phyloP scores from a whole-genome alignment of 371 early-diverging fungal genomes.

The Synchytrium microbalum region DNA sequence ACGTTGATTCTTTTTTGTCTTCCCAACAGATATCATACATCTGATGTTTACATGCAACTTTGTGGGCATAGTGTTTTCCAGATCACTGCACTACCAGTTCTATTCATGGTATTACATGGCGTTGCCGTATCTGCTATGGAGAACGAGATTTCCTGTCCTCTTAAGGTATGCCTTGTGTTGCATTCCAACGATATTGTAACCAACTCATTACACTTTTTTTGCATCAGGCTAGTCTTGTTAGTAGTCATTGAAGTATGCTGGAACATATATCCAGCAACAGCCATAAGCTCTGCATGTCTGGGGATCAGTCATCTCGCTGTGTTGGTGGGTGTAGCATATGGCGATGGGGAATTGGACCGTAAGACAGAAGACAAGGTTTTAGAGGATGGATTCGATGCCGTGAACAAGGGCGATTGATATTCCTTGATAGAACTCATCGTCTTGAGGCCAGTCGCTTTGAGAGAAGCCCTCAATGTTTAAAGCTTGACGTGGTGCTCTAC shows the following conservation, averaged over 20 bases:
- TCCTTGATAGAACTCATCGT: background rate
- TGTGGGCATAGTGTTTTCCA: constrained; percentile 78
- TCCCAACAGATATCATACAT: constrained; percentile 46
- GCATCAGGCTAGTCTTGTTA: constrained; percentile 27
- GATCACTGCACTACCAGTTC: constrained; percentile 91
- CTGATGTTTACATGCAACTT: constrained; percentile 75
- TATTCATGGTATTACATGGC: constrained; percentile 88
- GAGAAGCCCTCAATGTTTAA: no score
- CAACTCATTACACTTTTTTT: background rate
- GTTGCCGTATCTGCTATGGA: constrained; percentile 73
- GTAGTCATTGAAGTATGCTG: constrained; percentile 59
- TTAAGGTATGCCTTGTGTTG: constrained; percentile 11
- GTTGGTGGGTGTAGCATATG: constrained; percentile 26
- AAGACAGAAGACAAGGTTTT: background rate
- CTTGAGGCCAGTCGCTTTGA: no score
- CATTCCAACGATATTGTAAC: background rate
- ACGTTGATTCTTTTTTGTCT: background rate
- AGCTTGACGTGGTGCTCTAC: no score
- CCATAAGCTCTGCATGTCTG: constrained; percentile 42
- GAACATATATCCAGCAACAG: constrained; percentile 72
- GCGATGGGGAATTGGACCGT: background rate
- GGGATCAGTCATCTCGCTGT: constrained; percentile 40
- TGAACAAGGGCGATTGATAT: background rate
- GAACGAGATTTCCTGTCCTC: constrained; percentile 15
- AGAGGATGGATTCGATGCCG: background rate